phyloP scores from a whole-genome alignment of 2,329 filamentous ascomycete genomes.

The Akanthomyces uredinophilus region DNA sequence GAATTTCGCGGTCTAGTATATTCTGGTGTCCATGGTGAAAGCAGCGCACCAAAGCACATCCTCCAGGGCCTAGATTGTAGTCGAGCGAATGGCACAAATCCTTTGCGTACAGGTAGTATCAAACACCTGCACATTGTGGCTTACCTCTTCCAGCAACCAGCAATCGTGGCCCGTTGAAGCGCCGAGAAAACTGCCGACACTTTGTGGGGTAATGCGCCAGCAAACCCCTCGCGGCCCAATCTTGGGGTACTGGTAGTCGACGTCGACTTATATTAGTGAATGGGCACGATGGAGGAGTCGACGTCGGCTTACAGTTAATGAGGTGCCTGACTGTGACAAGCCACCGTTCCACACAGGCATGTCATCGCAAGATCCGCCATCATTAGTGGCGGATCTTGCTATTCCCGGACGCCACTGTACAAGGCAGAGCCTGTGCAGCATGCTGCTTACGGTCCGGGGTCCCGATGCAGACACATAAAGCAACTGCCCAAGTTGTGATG shows the following conservation, averaged over 20 bases:
- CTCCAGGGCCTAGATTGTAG: not conserved
- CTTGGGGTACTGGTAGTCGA: not conserved
- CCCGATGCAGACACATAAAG: not conserved
- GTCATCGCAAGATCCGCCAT: not conserved
- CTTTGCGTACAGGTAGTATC: not conserved
- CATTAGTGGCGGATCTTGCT: not conserved
- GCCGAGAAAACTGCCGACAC: slow-evolving; percentile 9
- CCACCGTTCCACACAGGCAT: not conserved
- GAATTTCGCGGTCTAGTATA: too few relatives aligned
- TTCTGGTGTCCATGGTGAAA: not conserved
- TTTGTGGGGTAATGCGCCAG: slow-evolving; percentile 12
- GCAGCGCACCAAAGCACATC: not conserved
- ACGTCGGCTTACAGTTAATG: not conserved
- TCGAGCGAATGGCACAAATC: not conserved
- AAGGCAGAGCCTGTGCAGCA: not conserved
- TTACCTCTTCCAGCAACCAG: not conserved
- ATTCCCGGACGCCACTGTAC: not conserved
- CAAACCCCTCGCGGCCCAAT: not conserved
- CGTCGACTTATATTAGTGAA: not conserved
- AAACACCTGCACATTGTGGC: not conserved
- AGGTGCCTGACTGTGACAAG: not conserved
- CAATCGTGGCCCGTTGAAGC: not conserved
- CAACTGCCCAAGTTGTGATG: not conserved
- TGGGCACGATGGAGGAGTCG: too few relatives aligned
- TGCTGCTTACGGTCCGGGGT: not conserved